These are phyloP conservation scores for Dactylis glomerata DNA, from an alignment of 176 grass and related monocot genomes.

Conservation along the genomic window DNA sequence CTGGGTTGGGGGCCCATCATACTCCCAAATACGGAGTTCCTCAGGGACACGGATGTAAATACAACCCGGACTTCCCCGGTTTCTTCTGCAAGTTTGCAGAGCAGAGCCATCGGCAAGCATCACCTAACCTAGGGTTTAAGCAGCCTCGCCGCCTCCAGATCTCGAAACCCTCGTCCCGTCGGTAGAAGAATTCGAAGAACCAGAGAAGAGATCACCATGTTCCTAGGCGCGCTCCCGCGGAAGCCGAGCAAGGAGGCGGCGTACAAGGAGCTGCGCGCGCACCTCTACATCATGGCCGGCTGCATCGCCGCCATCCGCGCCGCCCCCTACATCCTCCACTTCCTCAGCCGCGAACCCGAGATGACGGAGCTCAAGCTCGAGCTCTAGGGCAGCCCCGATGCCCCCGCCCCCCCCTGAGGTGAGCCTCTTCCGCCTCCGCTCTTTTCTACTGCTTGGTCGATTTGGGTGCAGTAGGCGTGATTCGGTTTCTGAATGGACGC, in stretches of 20 bases:
- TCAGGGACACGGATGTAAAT: neutral
- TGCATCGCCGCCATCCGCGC: conserved; percentile 58
- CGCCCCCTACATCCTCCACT: conserved; percentile 70
- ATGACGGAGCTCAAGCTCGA: conserved; percentile 50
- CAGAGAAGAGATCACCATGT: conserved; percentile 24
- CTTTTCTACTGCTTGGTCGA: neutral
- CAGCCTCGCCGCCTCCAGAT: conserved; percentile 9
- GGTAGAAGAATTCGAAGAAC: neutral
- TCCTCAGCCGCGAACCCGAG: conserved; percentile 43
- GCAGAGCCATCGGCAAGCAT: neutral
- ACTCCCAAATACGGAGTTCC: neutral
- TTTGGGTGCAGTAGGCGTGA: neutral
- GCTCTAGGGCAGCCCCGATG: conserved; percentile 16
- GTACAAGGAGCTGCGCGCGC: conserved; percentile 59
- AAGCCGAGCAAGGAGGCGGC: conserved; percentile 68
- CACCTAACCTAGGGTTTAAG: conserved; percentile 37
- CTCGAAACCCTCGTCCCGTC: conserved; percentile 21
- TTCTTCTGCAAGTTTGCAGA: neutral
- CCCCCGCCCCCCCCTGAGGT: neutral
- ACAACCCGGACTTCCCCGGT: neutral
- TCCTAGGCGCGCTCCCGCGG: conserved; percentile 35
- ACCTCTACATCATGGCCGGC: conserved; percentile 43
- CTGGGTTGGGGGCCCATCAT: neutral
- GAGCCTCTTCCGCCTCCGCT: neutral
- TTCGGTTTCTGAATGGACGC: neutral